These are phyloP conservation scores for Neurospora terricola DNA, from an alignment of 495 filamentous ascomycete genomes.

Conservation along the genomic window DNA sequence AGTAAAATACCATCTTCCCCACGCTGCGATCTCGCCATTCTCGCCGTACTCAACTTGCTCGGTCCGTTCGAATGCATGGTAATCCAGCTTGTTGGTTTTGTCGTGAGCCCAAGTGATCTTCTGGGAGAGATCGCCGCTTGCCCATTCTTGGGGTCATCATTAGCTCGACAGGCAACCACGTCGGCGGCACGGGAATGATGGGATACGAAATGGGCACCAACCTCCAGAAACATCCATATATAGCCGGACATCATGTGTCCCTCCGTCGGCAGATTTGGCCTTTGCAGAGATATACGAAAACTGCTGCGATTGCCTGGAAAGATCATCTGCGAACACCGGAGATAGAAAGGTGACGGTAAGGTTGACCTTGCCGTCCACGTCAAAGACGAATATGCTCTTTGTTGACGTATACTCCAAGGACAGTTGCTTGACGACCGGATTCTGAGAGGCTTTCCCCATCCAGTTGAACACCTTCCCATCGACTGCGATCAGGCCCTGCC, in stretches of 20 bases:
- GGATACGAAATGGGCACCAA: conserved; percentile 46
- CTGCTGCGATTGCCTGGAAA: conserved; percentile 74
- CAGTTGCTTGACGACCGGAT: conserved; percentile 30
- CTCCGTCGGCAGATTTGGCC: conserved; percentile 44
- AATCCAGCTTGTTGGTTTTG: conserved; percentile 27
- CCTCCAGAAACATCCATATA: conserved; percentile 84
- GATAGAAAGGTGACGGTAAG: conserved; percentile 77
- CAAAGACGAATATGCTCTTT: conserved; percentile 76
- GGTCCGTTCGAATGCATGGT: conserved; percentile 48
- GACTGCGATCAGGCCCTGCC: conserved; percentile 56
- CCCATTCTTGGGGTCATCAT: conserved; percentile 28
- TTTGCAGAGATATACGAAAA: conserved; percentile 75
- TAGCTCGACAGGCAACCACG: conserved; percentile 12
- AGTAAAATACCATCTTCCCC: conserved; percentile 72
- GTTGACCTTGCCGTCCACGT: conserved; percentile 51
- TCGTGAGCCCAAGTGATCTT: conserved; percentile 31
- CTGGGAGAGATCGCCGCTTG: conserved; percentile 29
- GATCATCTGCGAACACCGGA: conserved; percentile 79
- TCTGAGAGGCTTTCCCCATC: conserved; percentile 53
- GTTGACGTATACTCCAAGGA: conserved; percentile 75
- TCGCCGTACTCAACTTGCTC: conserved; percentile 62
- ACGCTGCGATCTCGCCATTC: conserved; percentile 63
- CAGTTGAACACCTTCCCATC: conserved; percentile 47
- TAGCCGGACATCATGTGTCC: conserved; percentile 57
- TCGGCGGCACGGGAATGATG: conserved; percentile 34